These are phyloP conservation scores for Imleria badia DNA, from an alignment of 768 basidiomycete genomes.

Conservation along the genomic window DNA sequence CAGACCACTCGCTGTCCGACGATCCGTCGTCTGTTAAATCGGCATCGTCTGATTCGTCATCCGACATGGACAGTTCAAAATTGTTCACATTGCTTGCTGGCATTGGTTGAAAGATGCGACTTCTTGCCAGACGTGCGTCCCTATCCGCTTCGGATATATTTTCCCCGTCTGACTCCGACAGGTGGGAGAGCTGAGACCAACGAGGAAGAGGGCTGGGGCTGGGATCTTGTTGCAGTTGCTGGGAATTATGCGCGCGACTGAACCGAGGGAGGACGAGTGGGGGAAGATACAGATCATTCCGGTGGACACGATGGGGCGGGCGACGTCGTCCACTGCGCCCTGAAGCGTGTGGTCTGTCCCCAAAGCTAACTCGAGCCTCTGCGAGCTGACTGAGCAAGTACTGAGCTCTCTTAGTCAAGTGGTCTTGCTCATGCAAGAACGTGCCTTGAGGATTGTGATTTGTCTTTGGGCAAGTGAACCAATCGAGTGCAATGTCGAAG, in stretches of 20 bases:
- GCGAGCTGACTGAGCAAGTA: constrained; percentile 45
- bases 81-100: constrained; percentile 29
- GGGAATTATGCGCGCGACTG: constrained; percentile 1
- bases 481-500: constrained; percentile 61
- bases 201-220: constrained; percentile 10
- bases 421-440: constrained; percentile 74
- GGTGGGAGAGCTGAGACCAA: constrained; percentile 26
- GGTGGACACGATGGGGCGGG: constrained; percentile 30
- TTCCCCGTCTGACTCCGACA: constrained; percentile 67
- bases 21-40: constrained; percentile 56
- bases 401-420: constrained; percentile 59
- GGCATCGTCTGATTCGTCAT: constrained; percentile 79
- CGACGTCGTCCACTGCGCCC: constrained; percentile 3
- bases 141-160: constrained; percentile 63
- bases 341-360: not conserved
- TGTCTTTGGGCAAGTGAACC: constrained; percentile 63
- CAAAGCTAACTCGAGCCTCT: constrained; percentile 13
- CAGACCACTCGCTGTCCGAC: constrained; percentile 41
- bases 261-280: constrained; percentile 35
- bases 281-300: constrained; percentile 52
- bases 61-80: constrained; percentile 53
- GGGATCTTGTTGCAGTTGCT: constrained; percentile 6
- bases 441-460: constrained; percentile 54
- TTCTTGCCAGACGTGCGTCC: constrained; percentile 72
- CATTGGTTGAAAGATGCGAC: constrained; percentile 46